A percentile compares a stretch with the other conserved stretches of the same genome.
These are phyloP conservation scores for Triangularia verruculosa DNA, from an alignment of 2,329 filamentous ascomycete species.

Conservation along the genomic window DNA sequence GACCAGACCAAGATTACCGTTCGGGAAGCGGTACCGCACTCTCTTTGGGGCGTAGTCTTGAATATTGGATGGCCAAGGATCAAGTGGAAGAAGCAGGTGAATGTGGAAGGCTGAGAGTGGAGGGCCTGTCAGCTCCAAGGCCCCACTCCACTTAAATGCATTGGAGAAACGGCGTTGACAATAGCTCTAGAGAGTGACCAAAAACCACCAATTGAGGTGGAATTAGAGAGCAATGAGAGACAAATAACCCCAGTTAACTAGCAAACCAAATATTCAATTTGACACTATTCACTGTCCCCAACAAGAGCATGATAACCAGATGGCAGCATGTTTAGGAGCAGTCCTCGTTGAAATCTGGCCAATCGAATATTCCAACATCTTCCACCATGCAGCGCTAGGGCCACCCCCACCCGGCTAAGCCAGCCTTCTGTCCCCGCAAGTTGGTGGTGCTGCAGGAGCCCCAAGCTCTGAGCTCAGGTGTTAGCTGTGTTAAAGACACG, in stretches of 20 bases:
- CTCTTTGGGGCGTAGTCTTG: not conserved
- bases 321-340: not conserved
- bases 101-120: not conserved
- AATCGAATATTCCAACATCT: conserved; percentile 29
- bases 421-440: conserved; percentile 23
- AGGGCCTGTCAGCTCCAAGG: not conserved
- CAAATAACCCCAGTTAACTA: not conserved
- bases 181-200: not conserved
- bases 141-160: not conserved
- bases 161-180: not conserved
- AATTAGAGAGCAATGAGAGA: not conserved
- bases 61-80: not conserved
- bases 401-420: conserved; percentile 16
- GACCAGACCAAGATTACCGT: not conserved
- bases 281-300: not conserved
- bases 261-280: not conserved
- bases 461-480: conserved; percentile 24
- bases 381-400: conserved; percentile 23
- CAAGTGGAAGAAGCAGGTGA: not conserved
- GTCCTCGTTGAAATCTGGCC: conserved; percentile 7
- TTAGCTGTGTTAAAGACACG: conserved; percentile 28
- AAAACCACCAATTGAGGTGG: not conserved
- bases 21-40: not conserved
- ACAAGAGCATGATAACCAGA: not conserved
- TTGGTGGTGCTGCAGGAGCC: conserved; percentile 17